Evolutionary conservation across 1,284 basidiomycete species (phyloP), one percentile per base, ranked within the genome.

Genomic region (Apiotrichum sp.): DNA sequence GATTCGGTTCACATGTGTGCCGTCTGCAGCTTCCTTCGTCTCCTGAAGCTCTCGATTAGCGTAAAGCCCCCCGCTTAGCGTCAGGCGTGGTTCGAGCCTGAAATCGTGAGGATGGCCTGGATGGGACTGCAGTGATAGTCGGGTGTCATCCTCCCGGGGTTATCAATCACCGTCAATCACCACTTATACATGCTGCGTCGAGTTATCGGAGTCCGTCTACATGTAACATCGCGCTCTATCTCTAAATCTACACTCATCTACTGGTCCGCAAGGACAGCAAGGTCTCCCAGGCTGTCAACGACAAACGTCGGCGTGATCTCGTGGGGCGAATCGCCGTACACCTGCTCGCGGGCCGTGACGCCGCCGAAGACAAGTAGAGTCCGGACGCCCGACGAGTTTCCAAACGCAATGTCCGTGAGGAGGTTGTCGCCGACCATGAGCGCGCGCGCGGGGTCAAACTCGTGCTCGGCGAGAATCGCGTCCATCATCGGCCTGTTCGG

Each of bases 391-490:
- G 91, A 91, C 46, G 83, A 82, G 72, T 89, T 82, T 46, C 91
- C 95, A 67, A 98, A 98, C 47, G 88, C 63, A 31, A 77, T 75
- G 75, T 99, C 96, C 1, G 96, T 98, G 67, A 90, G 86, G 59
- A 98, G 80, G 57, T 95, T 84, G 75, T 98, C 95, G 41, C 95
- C 95, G 43, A 98, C 82, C 88, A 99, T 96, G 68, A 98, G 83
- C 1, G 93, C 93, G 48, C 86, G 80, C 55, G 81, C 77, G 39
- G 87, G 87, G 73, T 98, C 88, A 70, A 90, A 93, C 46, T 88
- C 72, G 65, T 93, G 85, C 91, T 93, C 93, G n/a, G 91, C 88
- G 64, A 87, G 85, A 73, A 98, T 93, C 70, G 90, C 92, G 72
- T 98, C 93, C 63, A 98, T 79, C 89, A 98, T 95, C 34, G 86